Conservation (phyloP, 1,284 basidiomycete genomes). For the Moniliophthora roreri region DNA sequence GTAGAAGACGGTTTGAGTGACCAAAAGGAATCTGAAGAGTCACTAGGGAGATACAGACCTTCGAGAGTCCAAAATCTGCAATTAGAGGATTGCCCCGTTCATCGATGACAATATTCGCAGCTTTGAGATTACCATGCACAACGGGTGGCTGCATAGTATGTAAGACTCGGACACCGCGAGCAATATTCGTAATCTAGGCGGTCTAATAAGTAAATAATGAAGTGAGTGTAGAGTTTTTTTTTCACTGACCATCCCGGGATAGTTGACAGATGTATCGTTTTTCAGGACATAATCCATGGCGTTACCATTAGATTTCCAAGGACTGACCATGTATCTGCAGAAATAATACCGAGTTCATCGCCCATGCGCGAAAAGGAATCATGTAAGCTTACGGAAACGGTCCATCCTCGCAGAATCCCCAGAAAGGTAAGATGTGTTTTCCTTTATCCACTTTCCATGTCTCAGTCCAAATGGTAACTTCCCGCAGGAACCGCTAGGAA, state of each 20-base stretch:
- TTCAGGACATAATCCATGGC: slow-evolving; percentile 16
- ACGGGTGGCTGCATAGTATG: slow-evolving; percentile 36
- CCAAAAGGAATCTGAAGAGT: background rate
- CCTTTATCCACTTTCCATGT: slow-evolving; percentile 52
- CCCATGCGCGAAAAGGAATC: background rate
- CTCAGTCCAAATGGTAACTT: slow-evolving; percentile 53
- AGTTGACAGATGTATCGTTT: slow-evolving; percentile 13
- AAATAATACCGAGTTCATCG: background rate
- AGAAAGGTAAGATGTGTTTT: slow-evolving; percentile 52
- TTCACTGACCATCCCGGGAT: slow-evolving; percentile 13
- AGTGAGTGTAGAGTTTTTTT: background rate
- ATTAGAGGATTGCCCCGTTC: slow-evolving; percentile 47
- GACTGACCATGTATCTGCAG: slow-evolving; percentile 19
- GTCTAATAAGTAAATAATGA: background rate
- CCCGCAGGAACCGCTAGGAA: slow-evolving; percentile 47
- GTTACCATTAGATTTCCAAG: slow-evolving; percentile 17
- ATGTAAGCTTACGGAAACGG: slow-evolving; percentile 45
- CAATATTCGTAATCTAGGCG: slow-evolving; percentile 36
- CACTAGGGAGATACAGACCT: slow-evolving; percentile 27
- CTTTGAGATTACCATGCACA: slow-evolving; percentile 43
- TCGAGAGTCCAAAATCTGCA: slow-evolving; percentile 59
- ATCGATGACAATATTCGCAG: slow-evolving; percentile 51
- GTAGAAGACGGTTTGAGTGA: slow-evolving; percentile 9
- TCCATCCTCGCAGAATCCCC: slow-evolving; percentile 53
- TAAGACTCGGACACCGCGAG: slow-evolving; percentile 34